These are phyloP conservation scores for Penicilliopsis zonata DNA, from an alignment of 495 filamentous ascomycete genomes.

Conservation along the genomic window DNA sequence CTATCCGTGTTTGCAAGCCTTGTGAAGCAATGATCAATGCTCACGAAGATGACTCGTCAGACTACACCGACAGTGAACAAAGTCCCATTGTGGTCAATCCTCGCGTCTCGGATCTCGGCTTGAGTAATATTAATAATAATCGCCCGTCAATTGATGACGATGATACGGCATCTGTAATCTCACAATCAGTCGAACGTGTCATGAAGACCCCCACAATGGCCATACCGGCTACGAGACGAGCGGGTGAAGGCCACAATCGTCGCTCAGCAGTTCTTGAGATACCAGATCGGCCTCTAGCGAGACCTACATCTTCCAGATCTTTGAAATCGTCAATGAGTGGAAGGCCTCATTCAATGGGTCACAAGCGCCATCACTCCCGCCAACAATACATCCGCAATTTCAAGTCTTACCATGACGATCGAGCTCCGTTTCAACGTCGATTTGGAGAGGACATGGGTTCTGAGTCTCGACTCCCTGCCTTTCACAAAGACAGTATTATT, in stretches of 20 bases:
- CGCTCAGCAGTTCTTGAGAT: conserved; percentile 89
- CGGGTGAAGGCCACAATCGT: conserved; percentile 68
- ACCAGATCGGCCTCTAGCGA: conserved; percentile 53
- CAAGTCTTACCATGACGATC: conserved; percentile 54
- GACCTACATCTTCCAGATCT: conserved; percentile 89
- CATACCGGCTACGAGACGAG: conserved; percentile 74
- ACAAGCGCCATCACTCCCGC: conserved; percentile 77
- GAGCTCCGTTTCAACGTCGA: conserved; percentile 81
- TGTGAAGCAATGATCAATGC: conserved; percentile 88
- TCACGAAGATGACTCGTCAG: conserved; percentile 80
- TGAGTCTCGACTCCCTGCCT: conserved; percentile 67
- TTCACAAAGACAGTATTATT: conserved; percentile 96
- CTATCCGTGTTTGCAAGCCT: conserved; percentile 85
- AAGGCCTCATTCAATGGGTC: conserved; percentile 56
- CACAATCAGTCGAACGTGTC: conserved; percentile 34
- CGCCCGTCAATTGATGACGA: conserved; percentile 26
- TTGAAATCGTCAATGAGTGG: conserved; percentile 59
- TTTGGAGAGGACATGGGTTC: conserved; percentile 48
- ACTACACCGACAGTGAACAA: conserved; percentile 68
- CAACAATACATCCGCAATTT: conserved; percentile 58
- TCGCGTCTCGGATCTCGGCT: conserved; percentile 22
- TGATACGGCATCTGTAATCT: conserved; percentile 31
- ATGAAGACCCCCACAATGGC: conserved; percentile 57
- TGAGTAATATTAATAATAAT: conserved; percentile 11
- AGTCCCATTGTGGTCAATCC: conserved; percentile 31